These are phyloP conservation scores for Solanum pennellii DNA, from an alignment of 257 asterid species.

Conservation along the genomic window DNA sequence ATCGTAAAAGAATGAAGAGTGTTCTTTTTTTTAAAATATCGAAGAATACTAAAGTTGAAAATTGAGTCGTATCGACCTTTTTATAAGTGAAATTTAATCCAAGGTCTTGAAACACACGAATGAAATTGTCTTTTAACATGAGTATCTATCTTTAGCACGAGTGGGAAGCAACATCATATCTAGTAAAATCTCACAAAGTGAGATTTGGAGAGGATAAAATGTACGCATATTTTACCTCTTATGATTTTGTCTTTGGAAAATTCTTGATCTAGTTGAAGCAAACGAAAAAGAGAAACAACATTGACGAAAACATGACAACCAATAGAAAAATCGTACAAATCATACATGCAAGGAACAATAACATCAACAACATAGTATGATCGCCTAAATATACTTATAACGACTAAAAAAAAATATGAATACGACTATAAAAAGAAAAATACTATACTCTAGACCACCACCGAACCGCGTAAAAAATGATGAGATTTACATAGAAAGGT, in stretches of 20 bases:
- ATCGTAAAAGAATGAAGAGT: too few species aligned
- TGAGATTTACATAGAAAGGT: neutral
- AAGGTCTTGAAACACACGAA: neutral
- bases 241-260: neutral
- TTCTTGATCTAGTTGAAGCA: neutral
- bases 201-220: neutral
- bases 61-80: neutral
- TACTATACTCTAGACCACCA: neutral
- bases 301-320: neutral
- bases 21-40: neutral
- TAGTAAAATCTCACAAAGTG: neutral
- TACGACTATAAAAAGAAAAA: too few species aligned
- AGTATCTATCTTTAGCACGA: neutral
- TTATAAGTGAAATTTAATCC: neutral
- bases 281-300: neutral
- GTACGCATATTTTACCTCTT: neutral
- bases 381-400: neutral
- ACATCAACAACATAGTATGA: accelerated
- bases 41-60: neutral
- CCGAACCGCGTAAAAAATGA: neutral
- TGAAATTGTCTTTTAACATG: neutral
- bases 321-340: neutral
- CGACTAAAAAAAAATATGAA: too few species aligned
- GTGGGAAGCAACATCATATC: neutral
- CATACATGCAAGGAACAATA: neutral